Conservation (phyloP, 208 protist species). For the Acanthamoeba sp. region DNA sequence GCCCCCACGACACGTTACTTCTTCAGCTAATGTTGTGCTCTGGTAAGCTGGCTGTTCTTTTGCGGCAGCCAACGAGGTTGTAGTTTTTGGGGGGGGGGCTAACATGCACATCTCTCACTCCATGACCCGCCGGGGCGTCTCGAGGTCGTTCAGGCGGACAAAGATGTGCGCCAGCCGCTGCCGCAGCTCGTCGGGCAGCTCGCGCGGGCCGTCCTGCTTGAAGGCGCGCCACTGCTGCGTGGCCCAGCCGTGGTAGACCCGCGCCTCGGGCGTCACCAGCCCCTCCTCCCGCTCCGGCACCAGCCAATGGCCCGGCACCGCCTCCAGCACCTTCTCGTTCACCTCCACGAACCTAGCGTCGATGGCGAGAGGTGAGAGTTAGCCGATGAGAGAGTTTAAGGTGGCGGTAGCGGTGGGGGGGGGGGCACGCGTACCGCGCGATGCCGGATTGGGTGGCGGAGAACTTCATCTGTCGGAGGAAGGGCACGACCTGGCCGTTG, state of each 20-base stretch:
- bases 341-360: constrained; percentile 2
- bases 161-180: constrained; percentile 35
- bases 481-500: constrained; percentile 60
- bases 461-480: constrained; percentile 57
- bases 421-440: background rate
- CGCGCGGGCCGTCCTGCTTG: background rate
- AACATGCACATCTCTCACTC: too few species aligned
- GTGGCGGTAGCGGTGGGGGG: too few species aligned
- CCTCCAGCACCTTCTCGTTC: constrained; percentile 6
- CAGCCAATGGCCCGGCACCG: background rate
- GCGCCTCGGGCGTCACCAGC: constrained; percentile 1
- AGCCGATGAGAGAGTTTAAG: background rate
- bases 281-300: constrained; percentile 32
- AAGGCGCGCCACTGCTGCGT: constrained; percentile 44
- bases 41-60: too few species aligned
- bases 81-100: too few species aligned
- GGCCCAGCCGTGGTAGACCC: constrained; percentile 14
- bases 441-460: constrained; percentile 22
- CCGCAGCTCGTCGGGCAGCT: background rate
- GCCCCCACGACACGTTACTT: too few species aligned
- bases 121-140: background rate
- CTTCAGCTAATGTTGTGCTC: too few species aligned
- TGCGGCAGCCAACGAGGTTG: too few species aligned
- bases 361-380: background rate
- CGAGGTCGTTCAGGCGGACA: constrained; percentile 14